These are phyloP conservation scores for Aspergillus avenaceus DNA, from an alignment of 495 filamentous ascomycete species.

Conservation along the genomic window DNA sequence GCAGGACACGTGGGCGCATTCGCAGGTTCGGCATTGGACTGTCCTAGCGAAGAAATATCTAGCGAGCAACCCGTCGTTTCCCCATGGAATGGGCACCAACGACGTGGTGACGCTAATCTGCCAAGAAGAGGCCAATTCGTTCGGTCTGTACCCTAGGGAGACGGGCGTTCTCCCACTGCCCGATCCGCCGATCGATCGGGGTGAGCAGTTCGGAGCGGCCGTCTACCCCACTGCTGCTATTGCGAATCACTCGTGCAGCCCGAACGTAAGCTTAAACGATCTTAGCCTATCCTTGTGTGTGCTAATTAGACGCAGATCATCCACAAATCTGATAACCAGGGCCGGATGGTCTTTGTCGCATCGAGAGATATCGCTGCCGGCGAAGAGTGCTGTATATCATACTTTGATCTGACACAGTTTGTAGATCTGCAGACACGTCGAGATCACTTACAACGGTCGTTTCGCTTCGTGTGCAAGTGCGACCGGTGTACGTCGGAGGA, in stretches of 20 bases:
- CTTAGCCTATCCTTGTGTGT: not conserved
- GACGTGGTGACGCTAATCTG: slow-evolving; percentile 31
- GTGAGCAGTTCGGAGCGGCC: slow-evolving; percentile 35
- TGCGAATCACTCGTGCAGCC: slow-evolving; percentile 35
- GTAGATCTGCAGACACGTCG: slow-evolving; percentile 21
- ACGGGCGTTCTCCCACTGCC: slow-evolving; percentile 24
- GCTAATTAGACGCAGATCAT: slow-evolving; percentile 21
- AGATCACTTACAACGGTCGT: slow-evolving; percentile 26
- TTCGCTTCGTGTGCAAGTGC: slow-evolving; percentile 32
- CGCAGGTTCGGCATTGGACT: slow-evolving; percentile 27
- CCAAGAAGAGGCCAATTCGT: slow-evolving; percentile 39
- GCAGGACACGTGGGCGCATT: slow-evolving; percentile 31
- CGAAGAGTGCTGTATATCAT: slow-evolving; percentile 40
- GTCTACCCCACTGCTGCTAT: slow-evolving; percentile 37
- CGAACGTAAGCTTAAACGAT: slow-evolving; percentile 27
- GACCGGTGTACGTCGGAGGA: slow-evolving; percentile 28
- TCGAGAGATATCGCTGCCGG: slow-evolving; percentile 29
- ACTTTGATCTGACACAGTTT: slow-evolving; percentile 31
- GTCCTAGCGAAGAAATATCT: slow-evolving; percentile 37
- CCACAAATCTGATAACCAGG: slow-evolving; percentile 32
- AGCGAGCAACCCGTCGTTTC: slow-evolving; percentile 6
- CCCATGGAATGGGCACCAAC: slow-evolving; percentile 20
- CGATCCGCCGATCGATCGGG: slow-evolving; percentile 15
- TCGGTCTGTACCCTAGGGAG: slow-evolving; percentile 38
- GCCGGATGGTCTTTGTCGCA: slow-evolving; percentile 36